A percentile compares a stretch with the other conserved stretches of the same genome.
Evolutionary conservation across 441 rosid species (phyloP).

Genomic region (Lepidium campestre): DNA sequence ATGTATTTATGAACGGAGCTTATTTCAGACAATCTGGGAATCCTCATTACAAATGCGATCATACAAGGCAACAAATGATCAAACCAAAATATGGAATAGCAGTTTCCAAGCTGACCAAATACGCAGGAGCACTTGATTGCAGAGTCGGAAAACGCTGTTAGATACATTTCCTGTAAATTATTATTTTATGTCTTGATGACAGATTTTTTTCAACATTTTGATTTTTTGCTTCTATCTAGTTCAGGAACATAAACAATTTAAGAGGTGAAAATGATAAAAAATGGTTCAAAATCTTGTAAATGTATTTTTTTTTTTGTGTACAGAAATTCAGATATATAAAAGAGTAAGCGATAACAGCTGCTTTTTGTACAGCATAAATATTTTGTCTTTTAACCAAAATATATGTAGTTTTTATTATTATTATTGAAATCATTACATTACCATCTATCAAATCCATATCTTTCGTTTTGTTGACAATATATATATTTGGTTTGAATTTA

Average conservation of each 20-base stretch:
- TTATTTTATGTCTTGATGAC: not conserved
- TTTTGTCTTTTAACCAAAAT: not conserved
- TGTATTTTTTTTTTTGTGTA: not conserved
- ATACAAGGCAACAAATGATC: conserved; percentile 30
- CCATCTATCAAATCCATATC: no score
- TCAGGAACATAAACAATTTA: conserved; percentile 7
- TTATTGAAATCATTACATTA: no score
- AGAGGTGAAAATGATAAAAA: conserved; percentile 2
- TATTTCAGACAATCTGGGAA: conserved; percentile 37
- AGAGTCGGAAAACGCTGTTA: conserved; percentile 24
- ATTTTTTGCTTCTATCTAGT: conserved; percentile 22
- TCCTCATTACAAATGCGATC: conserved; percentile 1
- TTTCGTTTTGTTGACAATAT: no score
- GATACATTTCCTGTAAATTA: not conserved
- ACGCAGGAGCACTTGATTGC: conserved; percentile 44
- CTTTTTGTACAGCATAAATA: not conserved
- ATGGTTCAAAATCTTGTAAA: not conserved
- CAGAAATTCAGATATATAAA: not conserved
- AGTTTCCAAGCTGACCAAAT: conserved; percentile 38
- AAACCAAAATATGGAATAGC: conserved; percentile 37
- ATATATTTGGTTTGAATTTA: no score
- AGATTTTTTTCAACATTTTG: not conserved
- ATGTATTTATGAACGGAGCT: conserved; percentile 48
- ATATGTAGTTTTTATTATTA: no score
- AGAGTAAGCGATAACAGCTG: not conserved